phyloP scores from a whole-genome alignment of 2,329 filamentous ascomycete genomes.

The Coniella vitis region DNA sequence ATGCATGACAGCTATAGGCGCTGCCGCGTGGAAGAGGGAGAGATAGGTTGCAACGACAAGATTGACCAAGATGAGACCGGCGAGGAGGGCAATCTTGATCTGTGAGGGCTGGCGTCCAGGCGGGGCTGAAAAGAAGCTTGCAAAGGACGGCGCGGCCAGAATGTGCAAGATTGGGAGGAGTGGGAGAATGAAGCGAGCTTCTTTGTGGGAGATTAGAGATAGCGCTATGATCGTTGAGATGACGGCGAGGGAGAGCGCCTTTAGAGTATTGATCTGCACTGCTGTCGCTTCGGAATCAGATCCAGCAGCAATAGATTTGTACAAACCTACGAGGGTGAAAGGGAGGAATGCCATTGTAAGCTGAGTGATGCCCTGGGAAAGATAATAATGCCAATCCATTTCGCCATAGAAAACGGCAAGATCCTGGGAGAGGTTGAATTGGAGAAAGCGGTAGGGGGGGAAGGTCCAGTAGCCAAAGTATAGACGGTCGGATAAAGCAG shows the following conservation, averaged over 20 bases:
- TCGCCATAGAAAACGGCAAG: conserved; percentile 88
- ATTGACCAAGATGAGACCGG: conserved; percentile 58
- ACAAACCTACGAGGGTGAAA: conserved; percentile 63
- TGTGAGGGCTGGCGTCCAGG: conserved; percentile 23
- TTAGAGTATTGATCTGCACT: conserved; percentile 36
- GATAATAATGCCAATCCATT: conserved; percentile 89
- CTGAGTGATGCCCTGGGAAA: conserved; percentile 82
- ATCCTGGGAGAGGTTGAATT: conserved; percentile 84
- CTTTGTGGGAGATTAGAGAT: conserved; percentile 85
- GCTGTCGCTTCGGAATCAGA: conserved; percentile 28
- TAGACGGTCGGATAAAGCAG: conserved; percentile 60
- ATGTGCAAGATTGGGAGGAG: conserved; percentile 81
- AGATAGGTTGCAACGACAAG: conserved; percentile 66
- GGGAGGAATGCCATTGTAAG: conserved; percentile 78
- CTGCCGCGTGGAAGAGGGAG: conserved; percentile 71
- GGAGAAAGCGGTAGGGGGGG: conserved; percentile 77
- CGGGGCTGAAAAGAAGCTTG: conserved; percentile 51
- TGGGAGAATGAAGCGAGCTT: conserved; percentile 94
- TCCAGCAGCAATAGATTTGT: conserved; percentile 36
- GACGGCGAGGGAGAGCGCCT: conserved; percentile 51
- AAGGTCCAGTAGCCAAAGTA: conserved; percentile 87
- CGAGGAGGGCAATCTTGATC: conserved; percentile 47
- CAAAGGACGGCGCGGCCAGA: conserved; percentile 62
- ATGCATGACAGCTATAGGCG: conserved; percentile 65
- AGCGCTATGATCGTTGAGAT: conserved; percentile 55